Evolutionary conservation across 371 early-diverging fungal genomes (phyloP).

Genomic region (Actinomortierella wolfii): DNA sequence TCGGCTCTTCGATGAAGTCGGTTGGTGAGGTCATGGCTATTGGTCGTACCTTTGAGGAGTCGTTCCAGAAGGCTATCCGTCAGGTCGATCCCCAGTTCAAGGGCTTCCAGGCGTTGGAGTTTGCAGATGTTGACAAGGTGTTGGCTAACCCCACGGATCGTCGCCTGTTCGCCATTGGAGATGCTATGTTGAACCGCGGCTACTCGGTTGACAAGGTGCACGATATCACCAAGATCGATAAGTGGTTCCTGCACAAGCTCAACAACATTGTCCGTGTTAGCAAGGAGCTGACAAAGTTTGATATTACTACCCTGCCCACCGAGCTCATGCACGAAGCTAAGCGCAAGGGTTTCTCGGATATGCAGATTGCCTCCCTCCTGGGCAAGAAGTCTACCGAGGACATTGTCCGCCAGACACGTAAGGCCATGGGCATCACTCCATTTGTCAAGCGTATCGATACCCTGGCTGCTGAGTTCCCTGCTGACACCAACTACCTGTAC

Average conservation of each 20-base stretch:
- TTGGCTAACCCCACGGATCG: slow-evolving; percentile 85
- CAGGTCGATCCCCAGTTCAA: slow-evolving; percentile 71
- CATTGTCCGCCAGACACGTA: slow-evolving; percentile 69
- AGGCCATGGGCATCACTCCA: slow-evolving; percentile 75
- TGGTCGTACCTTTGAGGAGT: slow-evolving; percentile 94
- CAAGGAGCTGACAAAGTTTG: slow-evolving; percentile 53
- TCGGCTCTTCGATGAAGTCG: slow-evolving; percentile 90
- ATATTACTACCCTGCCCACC: slow-evolving; percentile 52
- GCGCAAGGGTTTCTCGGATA: slow-evolving; percentile 87
- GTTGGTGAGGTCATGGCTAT: slow-evolving; percentile 98
- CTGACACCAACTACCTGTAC: slow-evolving; percentile 91
- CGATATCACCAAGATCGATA: slow-evolving; percentile 91
- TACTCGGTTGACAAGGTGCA: slow-evolving; percentile 86
- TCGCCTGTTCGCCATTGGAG: slow-evolving; percentile 88
- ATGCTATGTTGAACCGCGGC: slow-evolving; percentile 83
- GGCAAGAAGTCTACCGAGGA: slow-evolving; percentile 55
- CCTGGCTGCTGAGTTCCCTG: slow-evolving; percentile 93
- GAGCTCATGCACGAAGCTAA: slow-evolving; percentile 75
- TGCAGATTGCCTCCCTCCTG: slow-evolving; percentile 75
- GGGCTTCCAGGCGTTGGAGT: slow-evolving; percentile 66
- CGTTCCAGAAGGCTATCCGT: slow-evolving; percentile 89
- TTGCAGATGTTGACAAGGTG: slow-evolving; percentile 71
- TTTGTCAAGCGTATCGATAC: slow-evolving; percentile 93
- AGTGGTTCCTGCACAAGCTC: slow-evolving; percentile 94
- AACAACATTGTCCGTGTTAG: slow-evolving; percentile 81